A percentile compares a stretch with the other conserved stretches of the same genome.
These are phyloP conservation scores for Thalassiosira oceanica DNA, from an alignment of 352 stramenopile species.

Conservation along the genomic window DNA sequence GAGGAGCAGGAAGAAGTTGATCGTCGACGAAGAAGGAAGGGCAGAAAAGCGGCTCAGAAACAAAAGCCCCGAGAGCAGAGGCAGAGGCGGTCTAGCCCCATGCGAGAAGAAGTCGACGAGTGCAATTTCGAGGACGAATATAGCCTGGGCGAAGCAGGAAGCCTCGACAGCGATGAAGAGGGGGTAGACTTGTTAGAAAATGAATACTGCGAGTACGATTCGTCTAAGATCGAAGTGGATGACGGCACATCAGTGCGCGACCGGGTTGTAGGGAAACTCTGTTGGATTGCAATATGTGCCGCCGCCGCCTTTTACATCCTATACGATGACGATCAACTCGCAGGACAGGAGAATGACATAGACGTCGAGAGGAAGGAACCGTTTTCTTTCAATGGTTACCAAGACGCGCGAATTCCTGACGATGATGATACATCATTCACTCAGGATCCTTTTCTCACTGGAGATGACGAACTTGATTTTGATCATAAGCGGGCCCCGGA, in stretches of 20 bases:
- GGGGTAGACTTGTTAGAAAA: not conserved
- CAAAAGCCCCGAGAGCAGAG: too few relatives aligned
- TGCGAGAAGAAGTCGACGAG: too few relatives aligned
- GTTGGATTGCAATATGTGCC: conserved; percentile 3
- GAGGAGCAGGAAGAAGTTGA: not conserved
- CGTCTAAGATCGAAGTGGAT: not conserved
- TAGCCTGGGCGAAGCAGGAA: too few relatives aligned
- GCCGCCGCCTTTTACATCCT: conserved; percentile 7
- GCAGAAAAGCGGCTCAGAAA: too few relatives aligned
- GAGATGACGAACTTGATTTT: too few relatives aligned
- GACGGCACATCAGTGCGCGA: not conserved
- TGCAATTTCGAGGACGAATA: too few relatives aligned
- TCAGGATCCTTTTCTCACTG: not conserved
- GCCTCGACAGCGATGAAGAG: too few relatives aligned
- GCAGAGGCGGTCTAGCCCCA: too few relatives aligned
- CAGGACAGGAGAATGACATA: conserved; percentile 2
- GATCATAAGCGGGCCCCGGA: too few relatives aligned
- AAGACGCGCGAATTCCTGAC: conserved; percentile 33
- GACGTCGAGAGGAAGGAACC: conserved; percentile 11
- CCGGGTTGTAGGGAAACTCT: conserved; percentile 1
- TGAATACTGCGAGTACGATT: not conserved
- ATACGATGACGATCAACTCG: conserved; percentile 15
- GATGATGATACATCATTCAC: conserved; percentile 18
- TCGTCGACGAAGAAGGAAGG: too few relatives aligned
- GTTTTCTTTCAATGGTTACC: conserved; percentile 30